A percentile compares a stretch with the other conserved stretches of the same genome.
Conservation (phyloP, 2,329 filamentous ascomycete genomes). For the Alternaria alternata region DNA sequence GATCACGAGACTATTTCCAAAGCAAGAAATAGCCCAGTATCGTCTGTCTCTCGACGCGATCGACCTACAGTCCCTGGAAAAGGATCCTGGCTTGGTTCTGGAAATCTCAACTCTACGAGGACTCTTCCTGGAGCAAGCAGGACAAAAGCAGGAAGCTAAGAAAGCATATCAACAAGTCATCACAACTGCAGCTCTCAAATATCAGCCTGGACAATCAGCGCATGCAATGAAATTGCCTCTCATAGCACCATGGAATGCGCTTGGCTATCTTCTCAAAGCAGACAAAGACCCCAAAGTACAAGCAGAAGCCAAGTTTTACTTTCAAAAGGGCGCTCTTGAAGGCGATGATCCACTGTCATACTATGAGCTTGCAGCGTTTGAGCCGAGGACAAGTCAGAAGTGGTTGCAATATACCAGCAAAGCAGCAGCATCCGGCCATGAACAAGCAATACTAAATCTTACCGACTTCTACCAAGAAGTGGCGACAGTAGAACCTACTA, state of each 20-base stretch:
- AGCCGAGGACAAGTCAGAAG: slow-evolving; percentile 35
- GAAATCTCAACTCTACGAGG: slow-evolving; percentile 43
- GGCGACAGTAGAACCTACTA: slow-evolving; percentile 27
- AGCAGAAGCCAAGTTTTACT: slow-evolving; percentile 39
- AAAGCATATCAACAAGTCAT: slow-evolving; percentile 35
- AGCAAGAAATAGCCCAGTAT: slow-evolving; percentile 28
- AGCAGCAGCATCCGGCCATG: slow-evolving; percentile 53
- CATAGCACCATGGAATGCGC: slow-evolving; percentile 43
- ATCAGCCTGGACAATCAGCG: slow-evolving; percentile 17
- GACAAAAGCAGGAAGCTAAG: slow-evolving; percentile 30
- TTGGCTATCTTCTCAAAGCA: slow-evolving; percentile 36
- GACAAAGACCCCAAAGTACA: slow-evolving; percentile 21
- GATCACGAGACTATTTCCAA: slow-evolving; percentile 28
- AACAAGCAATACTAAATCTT: slow-evolving; percentile 49
- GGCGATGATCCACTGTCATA: slow-evolving; percentile 56
- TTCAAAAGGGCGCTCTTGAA: slow-evolving; percentile 48
- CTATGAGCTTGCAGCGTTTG: slow-evolving; percentile 46
- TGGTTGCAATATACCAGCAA: slow-evolving; percentile 58
- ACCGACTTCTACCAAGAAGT: slow-evolving; percentile 52
- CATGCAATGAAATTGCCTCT: slow-evolving; percentile 38
- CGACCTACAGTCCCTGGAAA: slow-evolving; percentile 15
- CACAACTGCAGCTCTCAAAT: slow-evolving; percentile 22
- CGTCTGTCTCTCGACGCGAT: slow-evolving; percentile 31
- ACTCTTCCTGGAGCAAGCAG: slow-evolving; percentile 39
- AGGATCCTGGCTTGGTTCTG: slow-evolving; percentile 24